Evolutionary conservation across 1,284 basidiomycete species (phyloP).

Genomic region (Tilletia caries): DNA sequence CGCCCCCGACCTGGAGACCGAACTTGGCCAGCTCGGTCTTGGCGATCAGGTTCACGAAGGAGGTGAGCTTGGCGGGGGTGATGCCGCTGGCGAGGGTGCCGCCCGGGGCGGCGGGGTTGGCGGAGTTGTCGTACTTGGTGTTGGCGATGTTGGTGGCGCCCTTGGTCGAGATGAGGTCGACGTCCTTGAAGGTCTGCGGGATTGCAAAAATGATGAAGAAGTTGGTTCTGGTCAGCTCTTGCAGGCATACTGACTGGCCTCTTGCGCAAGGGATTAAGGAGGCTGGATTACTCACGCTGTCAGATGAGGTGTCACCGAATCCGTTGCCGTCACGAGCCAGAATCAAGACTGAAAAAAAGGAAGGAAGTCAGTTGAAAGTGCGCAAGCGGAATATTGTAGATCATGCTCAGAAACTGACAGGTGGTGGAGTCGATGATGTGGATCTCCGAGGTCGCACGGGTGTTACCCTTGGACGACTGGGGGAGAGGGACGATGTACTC

Average conservation of each 20-base stretch:
- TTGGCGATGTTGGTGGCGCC: conserved; percentile 65
- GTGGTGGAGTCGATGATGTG: conserved; percentile 5
- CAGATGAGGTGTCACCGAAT: conserved; percentile 57
- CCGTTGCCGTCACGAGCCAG: conserved; percentile 66
- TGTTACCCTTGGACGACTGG: conserved; percentile 61
- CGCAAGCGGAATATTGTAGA: background rate
- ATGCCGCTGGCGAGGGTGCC: conserved; percentile 61
- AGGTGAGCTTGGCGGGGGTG: conserved; percentile 58
- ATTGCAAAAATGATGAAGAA: too few relatives aligned
- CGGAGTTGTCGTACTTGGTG: conserved; percentile 62
- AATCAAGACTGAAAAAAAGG: conserved; percentile 56
- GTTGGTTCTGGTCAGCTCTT: too few relatives aligned
- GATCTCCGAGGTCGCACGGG: conserved; percentile 47
- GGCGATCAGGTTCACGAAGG: conserved; percentile 63
- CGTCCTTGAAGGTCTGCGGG: conserved; percentile 56
- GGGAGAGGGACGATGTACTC: conserved; percentile 68
- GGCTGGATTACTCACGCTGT: background rate
- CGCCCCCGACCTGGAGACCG: conserved; percentile 59
- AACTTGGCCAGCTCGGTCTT: conserved; percentile 60
- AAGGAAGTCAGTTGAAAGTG: background rate
- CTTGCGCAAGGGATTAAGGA: too few relatives aligned
- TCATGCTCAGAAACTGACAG: background rate
- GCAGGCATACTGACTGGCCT: too few relatives aligned
- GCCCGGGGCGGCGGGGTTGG: conserved; percentile 60
- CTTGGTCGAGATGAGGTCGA: conserved; percentile 60